These are phyloP conservation scores for Nicotiana otophora DNA, from an alignment of 257 asterid species.

Conservation along the genomic window DNA sequence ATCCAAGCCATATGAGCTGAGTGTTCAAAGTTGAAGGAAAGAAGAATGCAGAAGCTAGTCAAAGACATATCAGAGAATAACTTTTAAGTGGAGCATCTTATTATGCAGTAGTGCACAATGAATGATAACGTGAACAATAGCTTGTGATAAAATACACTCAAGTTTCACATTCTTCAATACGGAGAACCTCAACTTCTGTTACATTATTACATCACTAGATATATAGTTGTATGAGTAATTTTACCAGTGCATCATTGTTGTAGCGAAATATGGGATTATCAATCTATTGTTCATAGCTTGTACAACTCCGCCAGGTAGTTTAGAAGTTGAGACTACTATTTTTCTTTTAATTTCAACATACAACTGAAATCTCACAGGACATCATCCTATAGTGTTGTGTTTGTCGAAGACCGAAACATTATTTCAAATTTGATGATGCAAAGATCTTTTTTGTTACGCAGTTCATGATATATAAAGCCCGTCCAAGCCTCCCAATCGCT, in stretches of 20 bases:
- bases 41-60: background rate
- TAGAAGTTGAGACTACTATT: background rate
- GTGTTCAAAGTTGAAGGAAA: slow-evolving; percentile 5
- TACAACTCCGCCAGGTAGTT: background rate
- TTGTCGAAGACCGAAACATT: too few species aligned
- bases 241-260: background rate
- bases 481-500: background rate
- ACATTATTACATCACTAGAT: background rate
- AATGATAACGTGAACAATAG: background rate
- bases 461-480: background rate
- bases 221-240: background rate
- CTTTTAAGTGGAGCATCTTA: background rate
- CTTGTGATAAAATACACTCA: background rate
- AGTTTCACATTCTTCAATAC: background rate
- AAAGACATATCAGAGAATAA: background rate
- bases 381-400: background rate
- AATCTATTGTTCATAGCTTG: background rate
- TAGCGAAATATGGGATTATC: background rate
- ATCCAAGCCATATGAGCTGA: slow-evolving; percentile 72
- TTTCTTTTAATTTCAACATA: too few species aligned
- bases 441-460: background rate
- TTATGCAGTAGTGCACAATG: background rate
- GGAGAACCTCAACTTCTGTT: background rate
- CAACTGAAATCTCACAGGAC: background rate
- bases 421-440: background rate